Conservation (phyloP, 1,139 yeast species). For the Geotrichum bryndzae region DNA sequence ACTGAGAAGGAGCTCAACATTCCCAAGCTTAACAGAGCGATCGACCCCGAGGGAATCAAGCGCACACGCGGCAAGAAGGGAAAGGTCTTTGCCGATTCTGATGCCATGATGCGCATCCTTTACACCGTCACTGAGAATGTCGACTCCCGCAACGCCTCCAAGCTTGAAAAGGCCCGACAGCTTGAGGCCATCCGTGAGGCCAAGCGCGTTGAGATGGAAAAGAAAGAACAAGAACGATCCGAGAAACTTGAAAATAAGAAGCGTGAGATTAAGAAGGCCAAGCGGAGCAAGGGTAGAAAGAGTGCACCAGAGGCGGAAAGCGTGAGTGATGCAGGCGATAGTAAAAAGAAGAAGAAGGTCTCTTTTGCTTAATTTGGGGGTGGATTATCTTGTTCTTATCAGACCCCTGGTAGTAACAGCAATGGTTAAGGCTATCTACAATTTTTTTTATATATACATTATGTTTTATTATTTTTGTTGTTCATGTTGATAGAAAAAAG, state of each 20-base stretch:
- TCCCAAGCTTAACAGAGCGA: conserved; percentile 74
- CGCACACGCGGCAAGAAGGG: conserved; percentile 83
- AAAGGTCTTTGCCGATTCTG: conserved; percentile 75
- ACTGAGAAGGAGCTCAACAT: conserved; percentile 71
- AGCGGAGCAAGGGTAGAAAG: conserved; percentile 18
- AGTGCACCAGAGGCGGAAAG: conserved; percentile 13
- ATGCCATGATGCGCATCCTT: conserved; percentile 66
- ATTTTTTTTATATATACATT: no score
- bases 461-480: not conserved
- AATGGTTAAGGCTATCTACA: not conserved
- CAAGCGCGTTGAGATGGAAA: conserved; percentile 78
- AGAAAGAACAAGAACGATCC: conserved; percentile 66
- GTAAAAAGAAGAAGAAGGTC: conserved; percentile 21
- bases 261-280: conserved; percentile 61
- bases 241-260: conserved; percentile 72
- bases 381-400: no score
- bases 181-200: conserved; percentile 85
- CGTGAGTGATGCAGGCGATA: not conserved
- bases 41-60: conserved; percentile 76
- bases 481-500: not conserved
- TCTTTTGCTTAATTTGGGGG: conserved; percentile 24
- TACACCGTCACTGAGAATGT: conserved; percentile 75
- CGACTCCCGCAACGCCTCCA: conserved; percentile 80
- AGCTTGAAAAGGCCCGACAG: conserved; percentile 81
- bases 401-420: not conserved